A percentile compares a stretch with the other conserved stretches of the same genome.
These are phyloP conservation scores for Boletus sp. DNA, from an alignment of 768 basidiomycete genomes.

Conservation along the genomic window DNA sequence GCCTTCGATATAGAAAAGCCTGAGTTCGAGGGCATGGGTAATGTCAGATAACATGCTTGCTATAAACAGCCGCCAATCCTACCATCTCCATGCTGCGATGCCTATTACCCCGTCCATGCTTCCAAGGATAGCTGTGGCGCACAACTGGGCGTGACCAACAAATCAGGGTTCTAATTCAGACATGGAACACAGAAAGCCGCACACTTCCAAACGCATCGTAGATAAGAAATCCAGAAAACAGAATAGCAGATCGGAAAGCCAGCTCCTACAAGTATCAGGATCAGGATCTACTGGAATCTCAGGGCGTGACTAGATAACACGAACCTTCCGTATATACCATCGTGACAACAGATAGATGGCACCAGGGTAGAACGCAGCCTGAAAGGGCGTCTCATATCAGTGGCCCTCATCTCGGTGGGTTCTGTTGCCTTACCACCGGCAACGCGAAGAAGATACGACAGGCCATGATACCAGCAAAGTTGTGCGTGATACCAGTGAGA, in stretches of 20 bases:
- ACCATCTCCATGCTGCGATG: too few relatives aligned
- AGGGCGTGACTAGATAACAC: neutral
- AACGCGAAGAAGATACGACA: constrained; percentile 57
- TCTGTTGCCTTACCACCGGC: constrained; percentile 43
- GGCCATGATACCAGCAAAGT: too few relatives aligned
- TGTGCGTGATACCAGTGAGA: too few relatives aligned
- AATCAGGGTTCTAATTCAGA: neutral
- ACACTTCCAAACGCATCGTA: constrained; percentile 69
- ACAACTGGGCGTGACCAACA: constrained; percentile 39
- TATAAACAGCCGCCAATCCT: too few relatives aligned
- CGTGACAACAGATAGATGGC: too few relatives aligned
- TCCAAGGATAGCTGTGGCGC: constrained; percentile 70
- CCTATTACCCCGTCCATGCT: constrained; percentile 57
- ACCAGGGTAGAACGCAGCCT: too few relatives aligned
- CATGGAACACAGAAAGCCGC: constrained; percentile 15
- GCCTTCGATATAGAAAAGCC: too few relatives aligned
- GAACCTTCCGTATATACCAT: too few relatives aligned
- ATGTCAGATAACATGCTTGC: too few relatives aligned
- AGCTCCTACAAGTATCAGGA: constrained; percentile 45
- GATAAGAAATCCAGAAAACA: constrained; percentile 56
- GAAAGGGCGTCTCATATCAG: too few relatives aligned
- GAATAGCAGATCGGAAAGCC: constrained; percentile 58
- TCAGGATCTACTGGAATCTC: neutral
- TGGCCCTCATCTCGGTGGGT: neutral
- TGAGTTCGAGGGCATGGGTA: too few relatives aligned